Evolutionary conservation across 2,329 filamentous ascomycete genomes (phyloP).

Genomic region (Pseudocercospora macadamiae): DNA sequence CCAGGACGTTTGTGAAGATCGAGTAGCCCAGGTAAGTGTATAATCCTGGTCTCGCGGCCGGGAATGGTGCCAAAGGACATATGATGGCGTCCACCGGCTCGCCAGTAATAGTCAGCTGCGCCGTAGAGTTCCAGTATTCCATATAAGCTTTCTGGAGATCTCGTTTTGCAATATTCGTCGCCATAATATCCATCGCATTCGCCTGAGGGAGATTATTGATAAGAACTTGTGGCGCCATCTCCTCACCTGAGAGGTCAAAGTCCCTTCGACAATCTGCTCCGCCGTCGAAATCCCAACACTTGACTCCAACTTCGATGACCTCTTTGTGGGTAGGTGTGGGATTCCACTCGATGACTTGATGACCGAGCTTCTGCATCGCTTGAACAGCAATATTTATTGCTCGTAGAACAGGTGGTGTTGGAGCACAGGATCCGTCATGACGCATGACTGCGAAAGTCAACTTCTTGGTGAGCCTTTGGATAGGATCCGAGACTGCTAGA

Average conservation of each 20-base stretch:
- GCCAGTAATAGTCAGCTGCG: conserved; percentile 50
- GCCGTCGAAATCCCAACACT: conserved; percentile 53
- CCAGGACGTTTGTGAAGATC: conserved; percentile 51
- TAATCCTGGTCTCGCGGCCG: conserved; percentile 52
- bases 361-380: conserved; percentile 55
- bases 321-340: conserved; percentile 53
- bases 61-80: conserved; percentile 54
- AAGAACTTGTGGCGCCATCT: conserved; percentile 49
- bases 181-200: conserved; percentile 49
- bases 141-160: conserved; percentile 62
- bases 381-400: conserved; percentile 57
- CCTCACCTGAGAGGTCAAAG: conserved; percentile 60
- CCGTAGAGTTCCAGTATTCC: conserved; percentile 66
- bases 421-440: conserved; percentile 54
- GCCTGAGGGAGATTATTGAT: conserved; percentile 43
- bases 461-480: conserved; percentile 28
- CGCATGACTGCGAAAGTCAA: conserved; percentile 60
- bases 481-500: conserved; percentile 40
- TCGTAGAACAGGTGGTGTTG: conserved; percentile 61
- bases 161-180: conserved; percentile 57
- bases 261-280: conserved; percentile 55
- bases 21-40: conserved; percentile 54
- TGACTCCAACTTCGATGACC: conserved; percentile 40
- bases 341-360: conserved; percentile 63
- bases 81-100: conserved; percentile 59